A percentile compares a stretch with the other conserved stretches of the same genome.
phyloP scores from a whole-genome alignment of 78 protist species.

The Dictyostelium discoideum region dicty_2.7 NC_007089.4:4850501-4851000 shows the following conservation, averaged over 20 bases:
- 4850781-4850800: constrained; percentile 47
- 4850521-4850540: constrained; percentile 56
- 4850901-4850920: constrained; percentile 9
- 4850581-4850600: background rate
- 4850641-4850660: background rate
- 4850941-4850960: constrained; percentile 31
- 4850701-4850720: constrained; percentile 27
- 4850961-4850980: constrained; percentile 28
- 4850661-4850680: too few relatives aligned
- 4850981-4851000: constrained; percentile 61
- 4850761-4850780: constrained; percentile 1
- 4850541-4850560: constrained; percentile 50
- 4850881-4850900: constrained; percentile 76
- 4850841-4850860: constrained; percentile 62
- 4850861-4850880: constrained; percentile 31
- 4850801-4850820: constrained; percentile 60
- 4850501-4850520: constrained; percentile 31
- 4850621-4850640: background rate
- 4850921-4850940: constrained; percentile 56
- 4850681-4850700: background rate
- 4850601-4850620: background rate
- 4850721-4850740: constrained; percentile 47
- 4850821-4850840: constrained; percentile 62
- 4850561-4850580: background rate
- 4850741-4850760: constrained; percentile 53